Base-by-base conservation (phyloP, 805 yeast species). In the Metschnikowia santaceciliae region DNA sequence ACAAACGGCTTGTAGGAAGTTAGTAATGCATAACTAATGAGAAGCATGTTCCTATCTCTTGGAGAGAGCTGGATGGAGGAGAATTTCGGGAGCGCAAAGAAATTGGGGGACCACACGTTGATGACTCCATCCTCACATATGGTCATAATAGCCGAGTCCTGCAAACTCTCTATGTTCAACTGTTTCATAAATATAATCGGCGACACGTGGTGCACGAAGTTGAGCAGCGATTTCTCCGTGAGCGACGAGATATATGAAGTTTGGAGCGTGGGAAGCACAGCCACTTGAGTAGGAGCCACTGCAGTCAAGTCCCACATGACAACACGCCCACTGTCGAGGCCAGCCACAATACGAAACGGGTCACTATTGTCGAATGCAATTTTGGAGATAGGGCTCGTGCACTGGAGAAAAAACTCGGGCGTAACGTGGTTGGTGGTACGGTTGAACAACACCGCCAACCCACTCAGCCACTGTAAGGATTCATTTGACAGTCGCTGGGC, bases 301-400 rank as follows among this genome's bases (percentile, higher is more conserved):
- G 48, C 45, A 11, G 54, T 15, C 22, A 76, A 54, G 55, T 80
- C 79, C 83, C 84, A 81, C 7, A 78, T 62, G n/a, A 73, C 75
- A 1, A 82, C 42, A 46, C 71, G 71, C 0, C 87, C 86, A 56
- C 77, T 76, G 15, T 60, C 59, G 4, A 80, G 70, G 0, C 84
- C 81, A 0, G 76, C 84, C 26, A 78, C 61, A 0, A 82, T 63
- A 46, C 72, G 68, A 45, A 69, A 66, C 1, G 77, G 62, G 20
- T 70, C 65, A 14, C 62, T 54, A 10, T 59, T 59, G 32, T 78
- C 75, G 52, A 81, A 79, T 49, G 68, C 69, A 8, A 76, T 69
- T 6, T 58, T 52, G 1, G 70, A 53, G 5, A 81, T 68, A 14
- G 67, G 60, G 1, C 82, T 67, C 8, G 74, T 63, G 39, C 79